phyloP scores from a whole-genome alignment of 805 yeast genomes.

The Candida oleophila region DNA sequence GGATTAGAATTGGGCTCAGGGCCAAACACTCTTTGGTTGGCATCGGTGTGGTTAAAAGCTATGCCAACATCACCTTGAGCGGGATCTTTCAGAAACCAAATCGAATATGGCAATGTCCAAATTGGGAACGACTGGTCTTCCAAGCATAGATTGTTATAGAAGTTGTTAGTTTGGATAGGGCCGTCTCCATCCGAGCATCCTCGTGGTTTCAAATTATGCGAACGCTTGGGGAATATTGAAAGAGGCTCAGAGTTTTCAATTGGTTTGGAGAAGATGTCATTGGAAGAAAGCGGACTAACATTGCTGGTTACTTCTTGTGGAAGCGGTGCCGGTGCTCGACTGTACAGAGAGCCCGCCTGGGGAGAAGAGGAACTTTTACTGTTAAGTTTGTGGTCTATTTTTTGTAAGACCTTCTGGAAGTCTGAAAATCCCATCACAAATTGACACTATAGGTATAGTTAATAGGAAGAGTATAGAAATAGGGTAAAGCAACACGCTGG shows the following conservation, averaged over 20 bases:
- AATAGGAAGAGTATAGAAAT: neutral
- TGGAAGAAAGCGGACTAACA: neutral
- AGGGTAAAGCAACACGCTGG: too few species aligned
- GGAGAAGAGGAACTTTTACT: neutral
- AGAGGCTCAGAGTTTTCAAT: slow-evolving; percentile 47
- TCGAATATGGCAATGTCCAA: slow-evolving; percentile 81
- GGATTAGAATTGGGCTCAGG: slow-evolving; percentile 55
- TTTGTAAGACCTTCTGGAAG: slow-evolving; percentile 20
- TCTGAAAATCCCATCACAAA: slow-evolving; percentile 25
- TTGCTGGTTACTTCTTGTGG: neutral
- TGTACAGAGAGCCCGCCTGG: neutral
- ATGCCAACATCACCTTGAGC: slow-evolving; percentile 51
- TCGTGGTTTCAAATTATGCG: slow-evolving; percentile 35
- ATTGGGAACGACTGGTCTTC: slow-evolving; percentile 66
- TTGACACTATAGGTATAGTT: neutral
- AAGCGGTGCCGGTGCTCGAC: neutral
- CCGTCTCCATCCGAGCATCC: slow-evolving; percentile 24
- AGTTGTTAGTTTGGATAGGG: slow-evolving; percentile 75
- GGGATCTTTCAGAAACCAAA: slow-evolving; percentile 59
- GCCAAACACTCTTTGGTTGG: slow-evolving; percentile 65
- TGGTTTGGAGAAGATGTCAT: slow-evolving; percentile 40
- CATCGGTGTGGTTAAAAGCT: slow-evolving; percentile 63
- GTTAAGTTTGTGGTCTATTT: slow-evolving; percentile 11
- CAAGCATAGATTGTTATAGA: slow-evolving; percentile 69
- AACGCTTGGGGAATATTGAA: slow-evolving; percentile 31